Evolutionary conservation across 2,329 filamentous ascomycete species (phyloP).

Genomic region (Ophiocordyceps robertsii): DNA sequence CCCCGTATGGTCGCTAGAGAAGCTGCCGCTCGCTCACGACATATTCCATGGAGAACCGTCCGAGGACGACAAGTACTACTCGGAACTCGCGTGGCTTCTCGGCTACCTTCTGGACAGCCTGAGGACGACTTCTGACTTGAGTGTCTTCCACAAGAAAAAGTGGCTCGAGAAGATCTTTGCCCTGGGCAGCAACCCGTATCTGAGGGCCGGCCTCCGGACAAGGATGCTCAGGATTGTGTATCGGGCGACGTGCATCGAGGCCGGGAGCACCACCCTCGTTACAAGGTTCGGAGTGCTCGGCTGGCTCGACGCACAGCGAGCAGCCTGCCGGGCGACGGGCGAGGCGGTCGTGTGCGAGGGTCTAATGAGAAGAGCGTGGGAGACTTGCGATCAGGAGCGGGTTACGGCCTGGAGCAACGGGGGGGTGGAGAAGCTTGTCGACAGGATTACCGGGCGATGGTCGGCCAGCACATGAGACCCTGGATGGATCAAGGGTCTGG

Average conservation of each 20-base stretch:
- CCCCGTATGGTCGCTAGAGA: slow-evolving; percentile 62
- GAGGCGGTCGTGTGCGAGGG: slow-evolving; percentile 36
- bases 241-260: slow-evolving; percentile 51
- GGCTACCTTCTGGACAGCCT: slow-evolving; percentile 56
- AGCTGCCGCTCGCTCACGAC: slow-evolving; percentile 56
- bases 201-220: slow-evolving; percentile 44
- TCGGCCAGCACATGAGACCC: not conserved
- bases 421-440: slow-evolving; percentile 18
- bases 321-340: slow-evolving; percentile 24
- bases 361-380: slow-evolving; percentile 44
- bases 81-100: slow-evolving; percentile 64
- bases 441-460: not conserved
- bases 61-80: slow-evolving; percentile 58
- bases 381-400: slow-evolving; percentile 53
- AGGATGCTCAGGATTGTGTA: slow-evolving; percentile 50
- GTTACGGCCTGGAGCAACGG: slow-evolving; percentile 53
- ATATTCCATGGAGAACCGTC: slow-evolving; percentile 52
- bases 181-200: slow-evolving; percentile 53
- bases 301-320: slow-evolving; percentile 56
- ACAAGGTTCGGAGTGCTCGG: slow-evolving; percentile 62
- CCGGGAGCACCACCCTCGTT: slow-evolving; percentile 66
- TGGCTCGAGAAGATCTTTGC: slow-evolving; percentile 66
- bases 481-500: too few species aligned
- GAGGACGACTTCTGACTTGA: slow-evolving; percentile 44
- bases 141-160: slow-evolving; percentile 44